These are phyloP conservation scores for Naegleria fowleri DNA, from an alignment of 208 protist genomes.

Conservation along the genomic window DNA sequence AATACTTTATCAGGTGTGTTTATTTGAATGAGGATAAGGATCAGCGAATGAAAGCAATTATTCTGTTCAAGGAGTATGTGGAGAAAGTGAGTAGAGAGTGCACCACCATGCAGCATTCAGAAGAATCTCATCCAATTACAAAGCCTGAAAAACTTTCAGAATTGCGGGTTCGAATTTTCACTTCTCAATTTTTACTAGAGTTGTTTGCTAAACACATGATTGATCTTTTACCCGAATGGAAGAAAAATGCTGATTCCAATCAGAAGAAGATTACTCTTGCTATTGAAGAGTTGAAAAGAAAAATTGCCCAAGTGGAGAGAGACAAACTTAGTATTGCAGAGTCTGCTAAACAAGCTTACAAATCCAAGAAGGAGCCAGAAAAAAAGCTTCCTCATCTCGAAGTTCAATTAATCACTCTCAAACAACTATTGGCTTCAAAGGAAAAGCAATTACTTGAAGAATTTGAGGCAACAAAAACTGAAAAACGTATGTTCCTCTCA, in stretches of 20 bases:
- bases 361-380: background rate
- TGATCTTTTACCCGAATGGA: background rate
- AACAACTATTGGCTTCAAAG: background rate
- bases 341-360: background rate
- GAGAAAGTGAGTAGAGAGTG: background rate
- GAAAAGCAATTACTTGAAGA: background rate
- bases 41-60: background rate
- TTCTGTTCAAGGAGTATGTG: background rate
- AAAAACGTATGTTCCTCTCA: background rate
- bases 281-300: background rate
- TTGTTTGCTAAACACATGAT: background rate
- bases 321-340: background rate
- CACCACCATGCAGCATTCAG: background rate
- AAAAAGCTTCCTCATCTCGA: background rate
- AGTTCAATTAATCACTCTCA: background rate
- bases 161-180: background rate
- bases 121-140: background rate
- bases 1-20: background rate
- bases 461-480: background rate
- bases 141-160: background rate
- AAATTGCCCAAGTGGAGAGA: background rate
- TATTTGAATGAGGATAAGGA: background rate
- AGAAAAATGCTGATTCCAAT: background rate
- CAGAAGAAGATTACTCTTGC: background rate
- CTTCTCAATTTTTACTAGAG: background rate